These are phyloP conservation scores for Mucor indicus DNA, from an alignment of 371 early-diverging fungal genomes.

Conservation along the genomic window DNA sequence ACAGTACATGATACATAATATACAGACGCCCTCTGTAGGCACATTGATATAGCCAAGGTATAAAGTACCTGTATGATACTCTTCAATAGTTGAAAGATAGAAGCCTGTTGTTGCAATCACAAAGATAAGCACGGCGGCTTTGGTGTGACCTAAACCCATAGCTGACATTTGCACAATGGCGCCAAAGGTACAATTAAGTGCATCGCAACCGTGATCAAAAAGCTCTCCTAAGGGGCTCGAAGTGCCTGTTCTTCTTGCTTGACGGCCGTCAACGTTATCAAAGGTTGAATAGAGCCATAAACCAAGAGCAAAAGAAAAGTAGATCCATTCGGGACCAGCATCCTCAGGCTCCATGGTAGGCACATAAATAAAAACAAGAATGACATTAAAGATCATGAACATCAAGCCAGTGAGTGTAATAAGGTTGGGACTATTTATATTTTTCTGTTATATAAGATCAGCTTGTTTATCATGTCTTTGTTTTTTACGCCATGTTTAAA, in stretches of 20 bases:
- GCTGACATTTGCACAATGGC: slow-evolving; percentile 81
- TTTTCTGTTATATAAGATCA: too few species aligned
- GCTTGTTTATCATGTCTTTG: neutral
- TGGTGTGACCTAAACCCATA: slow-evolving; percentile 74
- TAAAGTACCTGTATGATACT: slow-evolving; percentile 91
- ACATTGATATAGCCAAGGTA: slow-evolving; percentile 93
- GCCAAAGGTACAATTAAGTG: slow-evolving; percentile 85
- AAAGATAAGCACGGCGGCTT: slow-evolving; percentile 58
- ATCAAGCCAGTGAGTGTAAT: slow-evolving; percentile 94
- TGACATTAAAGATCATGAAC: slow-evolving; percentile 80
- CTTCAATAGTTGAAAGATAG: slow-evolving; percentile 95
- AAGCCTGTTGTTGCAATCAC: slow-evolving; percentile 74
- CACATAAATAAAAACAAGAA: slow-evolving; percentile 51
- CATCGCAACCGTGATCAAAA: slow-evolving; percentile 92
- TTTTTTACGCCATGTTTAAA: slow-evolving; percentile 86
- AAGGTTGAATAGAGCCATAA: slow-evolving; percentile 95
- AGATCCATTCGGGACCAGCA: slow-evolving; percentile 40
- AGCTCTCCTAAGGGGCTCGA: slow-evolving; percentile 96
- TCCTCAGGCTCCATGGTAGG: slow-evolving; percentile 36
- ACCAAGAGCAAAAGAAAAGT: slow-evolving; percentile 74
- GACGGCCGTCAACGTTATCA: slow-evolving; percentile 98
- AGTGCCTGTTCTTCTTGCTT: slow-evolving; percentile 92
- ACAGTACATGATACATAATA: slow-evolving; percentile 64
- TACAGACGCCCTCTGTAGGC: slow-evolving; percentile 91
- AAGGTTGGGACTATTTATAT: slow-evolving; percentile 81